Evolutionary conservation across 768 basidiomycete species (phyloP).

Genomic region (Lentinula edodes): DNA sequence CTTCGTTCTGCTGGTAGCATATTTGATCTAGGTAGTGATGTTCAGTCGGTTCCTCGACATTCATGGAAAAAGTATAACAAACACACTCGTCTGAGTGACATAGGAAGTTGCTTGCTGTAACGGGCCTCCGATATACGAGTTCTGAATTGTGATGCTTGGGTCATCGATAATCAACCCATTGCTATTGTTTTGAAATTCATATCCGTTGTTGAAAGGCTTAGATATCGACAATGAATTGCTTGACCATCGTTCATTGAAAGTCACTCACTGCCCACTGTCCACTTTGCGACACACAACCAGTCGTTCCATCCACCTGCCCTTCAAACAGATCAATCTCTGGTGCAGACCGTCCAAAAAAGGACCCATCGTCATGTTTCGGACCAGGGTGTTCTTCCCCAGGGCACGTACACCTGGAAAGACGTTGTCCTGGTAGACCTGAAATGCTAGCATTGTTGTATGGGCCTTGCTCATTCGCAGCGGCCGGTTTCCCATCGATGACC

Average conservation of each 20-base stretch:
- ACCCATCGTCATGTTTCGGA: slow-evolving; percentile 38
- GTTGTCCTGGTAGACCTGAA: slow-evolving; percentile 46
- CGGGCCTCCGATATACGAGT: slow-evolving; percentile 61
- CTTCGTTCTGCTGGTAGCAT: slow-evolving; percentile 59
- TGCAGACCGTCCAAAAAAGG: slow-evolving; percentile 43
- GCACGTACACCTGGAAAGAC: slow-evolving; percentile 54
- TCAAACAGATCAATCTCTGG: slow-evolving; percentile 59
- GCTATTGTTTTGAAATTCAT: background rate
- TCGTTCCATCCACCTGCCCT: slow-evolving; percentile 30
- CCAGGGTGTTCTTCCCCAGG: slow-evolving; percentile 52
- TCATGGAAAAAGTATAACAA: background rate
- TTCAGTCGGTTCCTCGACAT: slow-evolving; percentile 5
- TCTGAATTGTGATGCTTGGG: slow-evolving; percentile 45
- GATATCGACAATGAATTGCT: background rate
- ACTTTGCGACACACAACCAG: slow-evolving; percentile 48
- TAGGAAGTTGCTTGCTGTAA: slow-evolving; percentile 82
- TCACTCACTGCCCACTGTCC: slow-evolving; percentile 52
- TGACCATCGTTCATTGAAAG: background rate
- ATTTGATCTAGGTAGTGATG: slow-evolving; percentile 30
- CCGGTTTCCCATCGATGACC: slow-evolving; percentile 39
- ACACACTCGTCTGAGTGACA: slow-evolving; percentile 46
- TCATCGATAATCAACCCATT: slow-evolving; percentile 30
- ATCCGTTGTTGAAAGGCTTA: slow-evolving; percentile 5
- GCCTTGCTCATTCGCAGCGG: slow-evolving; percentile 34
- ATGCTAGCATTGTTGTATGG: slow-evolving; percentile 21